phyloP scores from a whole-genome alignment of 768 basidiomycete genomes.

The Pulveroboletus sp. region DNA sequence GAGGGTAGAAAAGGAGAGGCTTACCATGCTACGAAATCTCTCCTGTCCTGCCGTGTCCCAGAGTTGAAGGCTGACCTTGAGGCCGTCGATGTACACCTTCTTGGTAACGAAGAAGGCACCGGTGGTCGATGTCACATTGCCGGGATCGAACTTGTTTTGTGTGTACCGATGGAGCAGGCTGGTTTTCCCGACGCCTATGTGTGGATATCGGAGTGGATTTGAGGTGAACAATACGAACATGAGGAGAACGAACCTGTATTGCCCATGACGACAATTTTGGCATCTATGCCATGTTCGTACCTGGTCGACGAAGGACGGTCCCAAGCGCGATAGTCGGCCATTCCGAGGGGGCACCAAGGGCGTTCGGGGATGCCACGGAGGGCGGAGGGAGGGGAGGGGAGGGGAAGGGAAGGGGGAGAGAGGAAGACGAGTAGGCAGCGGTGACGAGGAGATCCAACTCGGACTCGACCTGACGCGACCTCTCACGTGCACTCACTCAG shows the following conservation, averaged over 20 bases:
- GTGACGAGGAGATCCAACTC: constrained; percentile 26
- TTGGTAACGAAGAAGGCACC: constrained; percentile 93
- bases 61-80: constrained; percentile 80
- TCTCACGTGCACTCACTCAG: constrained; percentile 27
- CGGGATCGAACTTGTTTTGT: constrained; percentile 84
- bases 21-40: constrained; percentile 84
- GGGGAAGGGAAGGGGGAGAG: constrained; percentile 23
- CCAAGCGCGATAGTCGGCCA: constrained; percentile 56
- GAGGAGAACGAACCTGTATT: constrained; percentile 48
- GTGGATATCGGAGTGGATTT: constrained; percentile 17
- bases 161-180: constrained; percentile 87
- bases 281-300: constrained; percentile 84
- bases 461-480: constrained; percentile 31
- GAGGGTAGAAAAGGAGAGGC: constrained; percentile 21
- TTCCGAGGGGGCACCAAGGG: constrained; percentile 31
- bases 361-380: constrained; percentile 39
- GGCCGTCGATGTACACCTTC: constrained; percentile 80
- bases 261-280: constrained; percentile 95
- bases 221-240: constrained; percentile 7
- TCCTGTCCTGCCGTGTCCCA: constrained; percentile 97
- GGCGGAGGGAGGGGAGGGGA: constrained; percentile 40
- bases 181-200: constrained; percentile 83
- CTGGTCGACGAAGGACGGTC: constrained; percentile 64
- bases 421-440: constrained; percentile 22
- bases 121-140: constrained; percentile 85